A percentile compares a stretch with the other conserved stretches of the same genome.
Conservation (phyloP, 2,329 filamentous ascomycete species). For the Calonectria hawksworthii region DNA sequence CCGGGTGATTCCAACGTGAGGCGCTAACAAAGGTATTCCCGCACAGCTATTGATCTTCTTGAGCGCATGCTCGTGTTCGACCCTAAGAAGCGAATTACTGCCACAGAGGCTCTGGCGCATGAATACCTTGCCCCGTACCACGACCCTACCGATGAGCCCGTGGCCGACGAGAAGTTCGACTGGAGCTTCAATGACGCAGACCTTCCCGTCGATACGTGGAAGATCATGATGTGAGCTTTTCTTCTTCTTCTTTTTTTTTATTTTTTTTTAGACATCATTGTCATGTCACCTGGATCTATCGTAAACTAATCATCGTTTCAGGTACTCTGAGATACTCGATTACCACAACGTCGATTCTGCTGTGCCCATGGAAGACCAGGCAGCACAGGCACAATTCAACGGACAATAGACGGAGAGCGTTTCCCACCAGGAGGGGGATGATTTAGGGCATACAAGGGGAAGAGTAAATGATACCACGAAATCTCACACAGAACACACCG, state of each 20-base stretch:
- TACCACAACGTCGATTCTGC: slow-evolving; percentile 91
- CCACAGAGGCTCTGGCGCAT: slow-evolving; percentile 87
- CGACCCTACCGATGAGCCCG: slow-evolving; percentile 95
- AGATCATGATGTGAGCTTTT: slow-evolving; percentile 98
- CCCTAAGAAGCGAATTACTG: slow-evolving; percentile 94
- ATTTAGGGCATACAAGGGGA: slow-evolving; percentile 36
- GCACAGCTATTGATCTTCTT: slow-evolving; percentile 87
- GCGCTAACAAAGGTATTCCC: not conserved
- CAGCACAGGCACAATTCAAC: slow-evolving; percentile 48
- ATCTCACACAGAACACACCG: slow-evolving; percentile 39
- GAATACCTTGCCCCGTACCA: slow-evolving; percentile 97
- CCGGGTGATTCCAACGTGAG: not conserved
- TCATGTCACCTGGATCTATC: not conserved
- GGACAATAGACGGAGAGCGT: slow-evolving; percentile 49
- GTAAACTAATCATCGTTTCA: slow-evolving; percentile 53
- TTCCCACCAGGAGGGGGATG: slow-evolving; percentile 47
- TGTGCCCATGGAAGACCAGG: slow-evolving; percentile 55
- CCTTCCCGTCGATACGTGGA: slow-evolving; percentile 98
- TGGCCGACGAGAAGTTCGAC: slow-evolving; percentile 97
- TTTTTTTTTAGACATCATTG: not conserved
- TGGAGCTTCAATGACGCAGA: slow-evolving; percentile 99
- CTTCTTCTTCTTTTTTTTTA: too few species aligned
- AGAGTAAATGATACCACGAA: slow-evolving; percentile 55
- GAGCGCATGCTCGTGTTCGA: slow-evolving; percentile 99
- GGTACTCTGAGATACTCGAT: slow-evolving; percentile 99